phyloP scores from a whole-genome alignment of 2,329 filamentous ascomycete genomes.

The Plectosphaerella cucumerina region DNA sequence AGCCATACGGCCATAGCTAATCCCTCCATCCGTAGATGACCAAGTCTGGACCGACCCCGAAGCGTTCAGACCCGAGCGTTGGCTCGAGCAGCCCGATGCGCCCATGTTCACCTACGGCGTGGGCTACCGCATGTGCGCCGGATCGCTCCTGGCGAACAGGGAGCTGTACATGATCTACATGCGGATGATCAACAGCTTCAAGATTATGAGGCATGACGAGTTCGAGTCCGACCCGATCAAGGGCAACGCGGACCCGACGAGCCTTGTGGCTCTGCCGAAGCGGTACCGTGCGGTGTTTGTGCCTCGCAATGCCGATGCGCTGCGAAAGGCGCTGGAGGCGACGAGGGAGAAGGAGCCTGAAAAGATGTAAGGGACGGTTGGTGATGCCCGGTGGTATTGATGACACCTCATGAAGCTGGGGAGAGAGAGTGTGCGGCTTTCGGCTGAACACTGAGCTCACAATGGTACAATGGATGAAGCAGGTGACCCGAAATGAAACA shows the following conservation, averaged over 20 bases:
- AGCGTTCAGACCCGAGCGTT: slow-evolving; percentile 43
- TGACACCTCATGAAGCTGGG: too few species aligned
- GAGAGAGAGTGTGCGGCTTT: too few species aligned
- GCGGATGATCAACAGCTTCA: slow-evolving; percentile 57
- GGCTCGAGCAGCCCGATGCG: slow-evolving; percentile 59
- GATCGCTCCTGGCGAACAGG: slow-evolving; percentile 57
- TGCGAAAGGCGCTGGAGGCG: slow-evolving; percentile 1
- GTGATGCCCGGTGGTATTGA: too few species aligned
- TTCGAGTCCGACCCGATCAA: slow-evolving; percentile 55
- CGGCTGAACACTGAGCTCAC: too few species aligned
- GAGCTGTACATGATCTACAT: slow-evolving; percentile 63
- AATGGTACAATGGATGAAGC: too few species aligned
- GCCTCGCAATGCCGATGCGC: slow-evolving; percentile 30
- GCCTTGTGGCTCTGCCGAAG: slow-evolving; percentile 56
- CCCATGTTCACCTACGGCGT: slow-evolving; percentile 63
- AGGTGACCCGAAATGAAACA: too few species aligned
- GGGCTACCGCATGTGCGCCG: slow-evolving; percentile 65
- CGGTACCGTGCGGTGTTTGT: slow-evolving; percentile 55
- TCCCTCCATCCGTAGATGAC: slow-evolving; percentile 28
- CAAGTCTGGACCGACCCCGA: slow-evolving; percentile 55
- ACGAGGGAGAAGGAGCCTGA: not conserved
- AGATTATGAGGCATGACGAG: slow-evolving; percentile 48
- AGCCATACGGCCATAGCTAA: not conserved
- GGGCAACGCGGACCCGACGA: slow-evolving; percentile 58
- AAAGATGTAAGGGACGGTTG: not conserved